Conservation (phyloP, 2,329 filamentous ascomycete species). For the Chaetomiaceae sp. region DNA sequence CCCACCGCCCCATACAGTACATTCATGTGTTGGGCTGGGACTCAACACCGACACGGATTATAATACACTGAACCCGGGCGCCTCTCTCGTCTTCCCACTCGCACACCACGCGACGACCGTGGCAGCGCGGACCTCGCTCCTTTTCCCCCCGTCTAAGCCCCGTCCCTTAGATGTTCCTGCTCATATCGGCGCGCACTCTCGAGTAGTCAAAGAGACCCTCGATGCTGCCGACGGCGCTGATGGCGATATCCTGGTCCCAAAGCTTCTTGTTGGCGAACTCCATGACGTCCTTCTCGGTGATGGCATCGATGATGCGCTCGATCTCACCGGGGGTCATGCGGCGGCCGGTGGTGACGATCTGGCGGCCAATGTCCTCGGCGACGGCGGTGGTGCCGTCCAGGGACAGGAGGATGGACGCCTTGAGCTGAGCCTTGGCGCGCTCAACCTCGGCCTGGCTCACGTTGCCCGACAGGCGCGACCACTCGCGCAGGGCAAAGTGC, state of each 20-base stretch:
- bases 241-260: slow-evolving; percentile 95
- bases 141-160: background rate
- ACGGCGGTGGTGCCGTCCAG: slow-evolving; percentile 96
- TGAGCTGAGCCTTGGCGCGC: slow-evolving; percentile 98
- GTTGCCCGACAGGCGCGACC: slow-evolving; percentile 87
- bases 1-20: slow-evolving; percentile 36
- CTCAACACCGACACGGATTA: slow-evolving; percentile 26
- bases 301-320: slow-evolving; percentile 80
- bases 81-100: slow-evolving; percentile 1
- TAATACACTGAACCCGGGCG: slow-evolving; percentile 30
- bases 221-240: slow-evolving; percentile 88
- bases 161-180: slow-evolving; percentile 31
- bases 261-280: slow-evolving; percentile 90
- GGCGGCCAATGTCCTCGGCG: slow-evolving; percentile 96
- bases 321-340: slow-evolving; percentile 90
- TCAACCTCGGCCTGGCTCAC: slow-evolving; percentile 89
- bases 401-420: slow-evolving; percentile 94
- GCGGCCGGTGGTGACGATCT: slow-evolving; percentile 95
- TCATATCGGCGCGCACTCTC: slow-evolving; percentile 35
- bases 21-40: slow-evolving; percentile 31
- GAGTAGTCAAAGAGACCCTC: slow-evolving; percentile 77
- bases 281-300: slow-evolving; percentile 96
- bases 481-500: slow-evolving; percentile 97
- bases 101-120: background rate
- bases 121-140: background rate